These are phyloP conservation scores for Myxozyma sirexii DNA, from an alignment of 805 yeast species.

Conservation along the genomic window DNA sequence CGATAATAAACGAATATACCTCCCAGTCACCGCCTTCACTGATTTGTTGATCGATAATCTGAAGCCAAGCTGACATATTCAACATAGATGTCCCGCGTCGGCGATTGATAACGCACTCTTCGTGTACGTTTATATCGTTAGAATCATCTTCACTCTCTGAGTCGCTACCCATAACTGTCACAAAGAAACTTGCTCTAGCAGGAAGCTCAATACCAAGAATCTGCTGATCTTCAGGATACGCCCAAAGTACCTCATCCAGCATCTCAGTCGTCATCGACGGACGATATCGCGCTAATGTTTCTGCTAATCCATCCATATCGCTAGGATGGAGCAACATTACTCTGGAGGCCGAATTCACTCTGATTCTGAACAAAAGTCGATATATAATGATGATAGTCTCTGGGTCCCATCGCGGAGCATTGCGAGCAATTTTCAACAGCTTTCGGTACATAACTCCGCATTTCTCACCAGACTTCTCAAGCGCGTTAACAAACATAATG, in stretches of 20 bases:
- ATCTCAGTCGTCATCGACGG: slow-evolving; percentile 39
- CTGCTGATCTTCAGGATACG: slow-evolving; percentile 58
- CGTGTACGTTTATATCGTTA: slow-evolving; percentile 31
- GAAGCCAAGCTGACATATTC: slow-evolving; percentile 49
- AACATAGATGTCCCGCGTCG: slow-evolving; percentile 18
- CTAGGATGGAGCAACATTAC: slow-evolving; percentile 56
- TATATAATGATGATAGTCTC: slow-evolving; percentile 49
- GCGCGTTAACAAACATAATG: slow-evolving; percentile 43
- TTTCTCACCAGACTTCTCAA: slow-evolving; percentile 44
- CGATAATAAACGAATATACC: slow-evolving; percentile 62
- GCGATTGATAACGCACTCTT: slow-evolving; percentile 19
- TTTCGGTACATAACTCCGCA: slow-evolving; percentile 46
- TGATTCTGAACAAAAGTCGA: slow-evolving; percentile 56
- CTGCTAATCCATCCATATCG: slow-evolving; percentile 69
- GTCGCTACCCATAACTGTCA: slow-evolving; percentile 25
- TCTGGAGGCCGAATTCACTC: slow-evolving; percentile 51
- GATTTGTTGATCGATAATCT: slow-evolving; percentile 53
- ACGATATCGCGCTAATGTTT: slow-evolving; percentile 57
- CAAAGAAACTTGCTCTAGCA: slow-evolving; percentile 47
- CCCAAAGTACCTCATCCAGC: slow-evolving; percentile 50
- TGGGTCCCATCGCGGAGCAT: slow-evolving; percentile 30
- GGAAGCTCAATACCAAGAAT: slow-evolving; percentile 51
- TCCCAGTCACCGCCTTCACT: slow-evolving; percentile 69
- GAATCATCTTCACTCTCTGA: slow-evolving; percentile 22
- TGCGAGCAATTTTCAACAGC: slow-evolving; percentile 35